A percentile compares a stretch with the other conserved stretches of the same genome.
These are phyloP conservation scores for Colletotrichum chrysophilum DNA, from an alignment of 2,329 filamentous ascomycete genomes.

Conservation along the genomic window DNA sequence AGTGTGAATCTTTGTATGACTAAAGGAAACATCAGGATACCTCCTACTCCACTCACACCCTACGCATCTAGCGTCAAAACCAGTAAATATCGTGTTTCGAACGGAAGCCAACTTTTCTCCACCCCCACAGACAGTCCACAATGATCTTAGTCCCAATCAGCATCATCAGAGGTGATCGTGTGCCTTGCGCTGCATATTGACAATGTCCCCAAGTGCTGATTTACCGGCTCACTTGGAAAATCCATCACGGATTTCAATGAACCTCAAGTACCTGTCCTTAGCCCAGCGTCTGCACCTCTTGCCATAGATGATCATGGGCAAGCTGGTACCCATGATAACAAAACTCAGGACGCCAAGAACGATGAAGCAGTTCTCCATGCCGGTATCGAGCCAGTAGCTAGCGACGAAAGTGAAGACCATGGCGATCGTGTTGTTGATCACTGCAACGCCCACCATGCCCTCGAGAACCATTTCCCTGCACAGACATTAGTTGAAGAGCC, in stretches of 20 bases:
- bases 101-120: background rate
- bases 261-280: conserved; percentile 46
- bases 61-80: too few species aligned
- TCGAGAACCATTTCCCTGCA: conserved; percentile 56
- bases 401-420: conserved; percentile 59
- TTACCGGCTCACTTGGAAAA: background rate
- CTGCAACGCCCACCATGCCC: conserved; percentile 62
- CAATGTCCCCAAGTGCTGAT: background rate
- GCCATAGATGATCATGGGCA: conserved; percentile 60
- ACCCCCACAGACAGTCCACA: background rate
- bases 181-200: background rate
- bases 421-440: conserved; percentile 61
- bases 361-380: conserved; percentile 53
- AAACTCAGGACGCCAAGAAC: conserved; percentile 57
- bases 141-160: background rate
- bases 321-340: conserved; percentile 52
- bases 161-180: background rate
- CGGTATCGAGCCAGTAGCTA: conserved; percentile 52
- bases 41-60: too few species aligned
- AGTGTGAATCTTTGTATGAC: background rate
- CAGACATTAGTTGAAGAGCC: background rate
- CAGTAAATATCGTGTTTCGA: background rate
- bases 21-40: background rate
- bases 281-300: conserved; percentile 56
- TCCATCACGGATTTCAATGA: conserved; percentile 52